Percentiles rank a stretch among this genome's conserved stretches.
phyloP scores from a whole-genome alignment of 2,329 filamentous ascomycete genomes.

The Reticulascus tulasneorum region DNA sequence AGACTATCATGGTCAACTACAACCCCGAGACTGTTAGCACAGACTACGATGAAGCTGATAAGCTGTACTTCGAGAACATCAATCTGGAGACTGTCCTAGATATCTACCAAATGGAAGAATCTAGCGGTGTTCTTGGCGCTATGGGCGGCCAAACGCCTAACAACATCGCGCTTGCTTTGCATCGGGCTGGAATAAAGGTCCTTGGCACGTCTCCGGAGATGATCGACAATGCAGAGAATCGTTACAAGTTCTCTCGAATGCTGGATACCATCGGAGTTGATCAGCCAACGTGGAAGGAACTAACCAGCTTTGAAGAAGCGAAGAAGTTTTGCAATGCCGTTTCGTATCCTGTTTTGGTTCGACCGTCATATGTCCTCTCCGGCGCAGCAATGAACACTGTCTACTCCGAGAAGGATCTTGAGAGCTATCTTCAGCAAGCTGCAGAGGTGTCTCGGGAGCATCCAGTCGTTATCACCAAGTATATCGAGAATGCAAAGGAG shows the following conservation, averaged over 20 bases:
- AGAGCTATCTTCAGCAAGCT: constrained; percentile 83
- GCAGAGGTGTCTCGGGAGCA: constrained; percentile 91
- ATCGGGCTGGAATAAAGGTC: constrained; percentile 86
- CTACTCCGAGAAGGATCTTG: constrained; percentile 90
- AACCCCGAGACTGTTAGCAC: constrained; percentile 89
- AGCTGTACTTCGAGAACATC: constrained; percentile 95
- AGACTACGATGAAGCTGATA: constrained; percentile 92
- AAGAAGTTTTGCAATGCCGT: constrained; percentile 83
- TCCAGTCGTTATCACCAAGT: constrained; percentile 98
- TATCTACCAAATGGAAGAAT: constrained; percentile 83
- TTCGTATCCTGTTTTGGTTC: constrained; percentile 87
- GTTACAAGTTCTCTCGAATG: constrained; percentile 99
- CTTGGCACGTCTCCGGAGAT: constrained; percentile 96
- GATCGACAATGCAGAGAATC: constrained; percentile 96
- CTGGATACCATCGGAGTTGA: constrained; percentile 91
- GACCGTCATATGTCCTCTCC: constrained; percentile 93
- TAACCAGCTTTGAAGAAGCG: constrained; percentile 91
- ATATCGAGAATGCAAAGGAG: constrained; percentile 98
- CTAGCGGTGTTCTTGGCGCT: constrained; percentile 82
- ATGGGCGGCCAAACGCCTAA: constrained; percentile 98
- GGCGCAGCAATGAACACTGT: constrained; percentile 99
- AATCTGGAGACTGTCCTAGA: constrained; percentile 86
- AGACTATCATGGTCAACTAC: constrained; percentile 95
- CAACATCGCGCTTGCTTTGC: constrained; percentile 89
- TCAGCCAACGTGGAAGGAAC: constrained; percentile 96